These are phyloP conservation scores for Thozetella sp. DNA, from an alignment of 495 filamentous ascomycete species.

Conservation along the genomic window DNA sequence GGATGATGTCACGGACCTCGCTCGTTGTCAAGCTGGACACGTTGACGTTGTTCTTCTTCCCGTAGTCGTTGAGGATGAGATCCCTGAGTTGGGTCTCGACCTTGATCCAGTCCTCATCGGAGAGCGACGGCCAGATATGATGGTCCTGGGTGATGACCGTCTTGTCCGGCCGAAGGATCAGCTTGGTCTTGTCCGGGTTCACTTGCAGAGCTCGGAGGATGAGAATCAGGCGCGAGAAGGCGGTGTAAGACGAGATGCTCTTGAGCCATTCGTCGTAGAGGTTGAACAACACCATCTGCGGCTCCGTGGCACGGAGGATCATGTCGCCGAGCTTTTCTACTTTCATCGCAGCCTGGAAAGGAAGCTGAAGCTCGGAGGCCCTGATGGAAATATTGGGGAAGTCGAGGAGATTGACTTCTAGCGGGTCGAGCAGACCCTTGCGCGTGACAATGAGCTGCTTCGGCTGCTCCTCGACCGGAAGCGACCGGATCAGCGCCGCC, in stretches of 20 bases:
- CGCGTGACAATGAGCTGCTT: conserved; percentile 98
- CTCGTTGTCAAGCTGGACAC: conserved; percentile 93
- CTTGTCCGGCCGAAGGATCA: conserved; percentile 96
- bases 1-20: conserved; percentile 97
- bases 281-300: conserved; percentile 99
- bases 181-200: conserved; percentile 97
- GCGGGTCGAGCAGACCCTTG: conserved; percentile 95
- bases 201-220: conserved; percentile 97
- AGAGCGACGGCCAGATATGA: conserved; percentile 95
- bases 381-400: conserved; percentile 99
- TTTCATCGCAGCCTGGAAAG: conserved; percentile 99
- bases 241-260: conserved; percentile 97
- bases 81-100: conserved; percentile 96
- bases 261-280: conserved; percentile 99
- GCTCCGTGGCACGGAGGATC: conserved; percentile 97
- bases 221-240: conserved; percentile 93
- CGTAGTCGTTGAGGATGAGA: conserved; percentile 96
- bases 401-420: conserved; percentile 96
- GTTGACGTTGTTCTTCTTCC: conserved; percentile 99
- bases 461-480: conserved; percentile 97
- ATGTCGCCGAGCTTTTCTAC: conserved; percentile 99
- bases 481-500: conserved; percentile 91
- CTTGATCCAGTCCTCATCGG: conserved; percentile 99
- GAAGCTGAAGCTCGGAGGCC: conserved; percentile 94
- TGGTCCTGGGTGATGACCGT: conserved; percentile 98